phyloP scores from a whole-genome alignment of 208 protist genomes.

The Trypanosoma avium region DNA sequence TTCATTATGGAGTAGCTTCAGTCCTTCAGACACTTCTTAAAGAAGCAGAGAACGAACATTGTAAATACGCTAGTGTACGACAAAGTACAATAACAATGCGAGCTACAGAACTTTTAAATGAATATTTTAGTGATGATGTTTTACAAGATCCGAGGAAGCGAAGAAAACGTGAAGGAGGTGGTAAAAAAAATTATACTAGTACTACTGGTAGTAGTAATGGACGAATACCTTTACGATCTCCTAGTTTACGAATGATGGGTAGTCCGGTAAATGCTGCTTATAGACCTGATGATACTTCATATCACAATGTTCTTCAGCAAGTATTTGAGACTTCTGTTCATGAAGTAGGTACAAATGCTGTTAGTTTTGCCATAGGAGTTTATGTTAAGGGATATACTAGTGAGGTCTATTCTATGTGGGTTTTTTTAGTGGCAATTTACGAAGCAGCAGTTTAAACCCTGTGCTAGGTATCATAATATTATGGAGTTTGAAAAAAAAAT shows the following conservation, averaged over 20 bases:
- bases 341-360: constrained; percentile 69
- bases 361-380: constrained; percentile 66
- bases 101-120: constrained; percentile 42
- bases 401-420: constrained; percentile 82
- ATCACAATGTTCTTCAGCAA: constrained; percentile 54
- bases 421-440: constrained; percentile 73
- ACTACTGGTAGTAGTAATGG: background rate
- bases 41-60: constrained; percentile 58
- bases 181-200: background rate
- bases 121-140: constrained; percentile 57
- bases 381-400: constrained; percentile 82
- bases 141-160: constrained; percentile 7
- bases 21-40: constrained; percentile 60
- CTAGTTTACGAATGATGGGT: constrained; percentile 41
- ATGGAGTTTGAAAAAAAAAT: too few relatives aligned
- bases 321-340: constrained; percentile 80
- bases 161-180: background rate
- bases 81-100: constrained; percentile 37
- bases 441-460: constrained; percentile 6
- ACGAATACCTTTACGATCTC: background rate
- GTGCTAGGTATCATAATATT: too few relatives aligned
- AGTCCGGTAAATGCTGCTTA: constrained; percentile 66
- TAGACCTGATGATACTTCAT: constrained; percentile 30
- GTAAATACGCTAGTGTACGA: constrained; percentile 41
- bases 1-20: constrained; percentile 56